A percentile compares a stretch with the other conserved stretches of the same genome.
Conservation (phyloP, 495 filamentous ascomycete genomes). For the Massariosphaeria phaeospora region DNA sequence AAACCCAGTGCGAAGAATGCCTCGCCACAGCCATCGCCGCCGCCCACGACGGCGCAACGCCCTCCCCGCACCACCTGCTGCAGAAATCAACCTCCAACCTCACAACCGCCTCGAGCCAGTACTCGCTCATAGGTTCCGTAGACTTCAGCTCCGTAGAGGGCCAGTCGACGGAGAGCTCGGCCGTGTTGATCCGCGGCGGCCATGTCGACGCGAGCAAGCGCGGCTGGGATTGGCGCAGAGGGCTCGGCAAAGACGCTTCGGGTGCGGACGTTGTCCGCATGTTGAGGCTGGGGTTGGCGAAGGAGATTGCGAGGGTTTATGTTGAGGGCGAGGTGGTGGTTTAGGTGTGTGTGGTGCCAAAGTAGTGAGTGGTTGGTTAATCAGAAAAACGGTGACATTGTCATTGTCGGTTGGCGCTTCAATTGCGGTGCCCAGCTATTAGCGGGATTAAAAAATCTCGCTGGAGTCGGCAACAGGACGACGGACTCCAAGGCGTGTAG, state of each 20-base stretch:
- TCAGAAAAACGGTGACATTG: too few relatives aligned
- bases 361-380: too few relatives aligned
- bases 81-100: conserved; percentile 61
- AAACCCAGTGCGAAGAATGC: conserved; percentile 50
- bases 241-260: conserved; percentile 51
- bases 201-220: conserved; percentile 49
- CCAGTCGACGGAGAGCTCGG: conserved; percentile 50
- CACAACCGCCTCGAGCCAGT: conserved; percentile 49
- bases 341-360: too few relatives aligned
- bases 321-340: conserved; percentile 49
- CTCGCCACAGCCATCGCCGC: conserved; percentile 56
- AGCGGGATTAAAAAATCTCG: too few relatives aligned
- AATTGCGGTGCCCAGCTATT: too few relatives aligned
- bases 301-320: conserved; percentile 62
- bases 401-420: too few relatives aligned
- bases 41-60: conserved; percentile 44
- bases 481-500: too few relatives aligned
- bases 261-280: conserved; percentile 65
- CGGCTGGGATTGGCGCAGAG: conserved; percentile 82
- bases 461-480: too few relatives aligned
- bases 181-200: conserved; percentile 47
- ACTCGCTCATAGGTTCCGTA: conserved; percentile 66
- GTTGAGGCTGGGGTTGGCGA: conserved; percentile 68
- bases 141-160: conserved; percentile 58
- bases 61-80: conserved; percentile 59